Percentiles rank a stretch among this genome's conserved stretches.
Evolutionary conservation across 2,329 filamentous ascomycete species (phyloP).

Genomic region (Tolypocladium cylindrosporum): DNA sequence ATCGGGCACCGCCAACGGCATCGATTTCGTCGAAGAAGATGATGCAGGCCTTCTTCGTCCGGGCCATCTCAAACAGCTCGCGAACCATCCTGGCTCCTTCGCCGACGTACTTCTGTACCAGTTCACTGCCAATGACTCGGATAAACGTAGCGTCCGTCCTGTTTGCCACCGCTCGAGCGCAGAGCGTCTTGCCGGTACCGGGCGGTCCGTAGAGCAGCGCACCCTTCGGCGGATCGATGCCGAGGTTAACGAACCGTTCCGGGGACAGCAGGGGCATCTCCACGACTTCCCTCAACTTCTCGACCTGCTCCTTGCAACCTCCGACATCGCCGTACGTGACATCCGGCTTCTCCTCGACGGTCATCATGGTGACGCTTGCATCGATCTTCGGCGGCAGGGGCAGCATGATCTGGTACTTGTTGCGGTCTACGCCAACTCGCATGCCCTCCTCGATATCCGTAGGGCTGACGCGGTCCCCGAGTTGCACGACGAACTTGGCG

Average conservation of each 20-base stretch:
- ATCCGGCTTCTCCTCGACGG: conserved; percentile 98
- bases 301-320: conserved; percentile 98
- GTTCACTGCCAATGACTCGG: conserved; percentile 91
- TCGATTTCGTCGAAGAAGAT: conserved; percentile 98
- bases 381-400: conserved; percentile 97
- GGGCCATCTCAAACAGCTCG: conserved; percentile 98
- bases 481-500: conserved; percentile 96
- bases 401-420: conserved; percentile 98
- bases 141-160: conserved; percentile 98
- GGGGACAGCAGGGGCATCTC: conserved; percentile 96
- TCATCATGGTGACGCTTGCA: conserved; percentile 99
- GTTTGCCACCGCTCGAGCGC: conserved; percentile 93
- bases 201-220: conserved; percentile 93
- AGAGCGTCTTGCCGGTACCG: conserved; percentile 98
- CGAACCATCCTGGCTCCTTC: conserved; percentile 97
- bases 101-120: conserved; percentile 98
- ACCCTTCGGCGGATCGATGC: conserved; percentile 96
- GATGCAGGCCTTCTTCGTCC: conserved; percentile 98
- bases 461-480: conserved; percentile 91
- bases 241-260: conserved; percentile 95
- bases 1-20: conserved; percentile 88
- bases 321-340: conserved; percentile 98
- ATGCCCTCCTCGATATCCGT: conserved; percentile 99
- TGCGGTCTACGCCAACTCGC: conserved; percentile 95
- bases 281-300: conserved; percentile 96